Conservation (phyloP, 805 yeast genomes). For the Ogataea methylovora region DNA sequence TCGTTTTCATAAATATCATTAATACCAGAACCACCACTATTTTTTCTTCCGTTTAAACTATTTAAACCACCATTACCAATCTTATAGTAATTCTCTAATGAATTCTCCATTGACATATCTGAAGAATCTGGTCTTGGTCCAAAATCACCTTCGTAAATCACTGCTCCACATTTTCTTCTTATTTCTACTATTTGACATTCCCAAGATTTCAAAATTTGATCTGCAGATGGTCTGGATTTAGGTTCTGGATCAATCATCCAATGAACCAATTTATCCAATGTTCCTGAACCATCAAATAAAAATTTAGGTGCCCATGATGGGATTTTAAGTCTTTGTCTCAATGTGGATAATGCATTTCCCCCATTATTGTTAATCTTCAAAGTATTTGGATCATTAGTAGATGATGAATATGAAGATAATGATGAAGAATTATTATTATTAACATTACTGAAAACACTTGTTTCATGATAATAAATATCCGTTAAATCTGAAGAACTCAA, state of each 20-base stretch:
- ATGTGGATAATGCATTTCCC: constrained; percentile 2
- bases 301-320: constrained; percentile 89
- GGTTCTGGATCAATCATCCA: constrained; percentile 91
- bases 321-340: constrained; percentile 21
- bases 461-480: constrained; percentile 9
- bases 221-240: constrained; percentile 71
- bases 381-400: constrained; percentile 16
- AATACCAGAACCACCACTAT: no score
- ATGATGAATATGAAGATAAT: constrained; percentile 1
- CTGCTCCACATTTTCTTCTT: constrained; percentile 85
- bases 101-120: no score
- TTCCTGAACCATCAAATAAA: constrained; percentile 60
- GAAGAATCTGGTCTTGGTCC: constrained; percentile 67
- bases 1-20: no score
- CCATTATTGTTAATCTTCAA: neutral
- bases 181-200: constrained; percentile 76
- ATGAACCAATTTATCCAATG: constrained; percentile 72
- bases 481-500: constrained; percentile 64
- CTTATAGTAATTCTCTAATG: no score
- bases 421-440: constrained; percentile 3
- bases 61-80: no score
- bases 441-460: constrained; percentile 5
- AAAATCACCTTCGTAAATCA: constrained; percentile 90
- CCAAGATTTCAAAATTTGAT: constrained; percentile 54
- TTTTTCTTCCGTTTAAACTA: no score